Base-by-base conservation (phyloP, 2,329 filamentous ascomycete genomes). In the Pleomassaria siparia region DNA sequence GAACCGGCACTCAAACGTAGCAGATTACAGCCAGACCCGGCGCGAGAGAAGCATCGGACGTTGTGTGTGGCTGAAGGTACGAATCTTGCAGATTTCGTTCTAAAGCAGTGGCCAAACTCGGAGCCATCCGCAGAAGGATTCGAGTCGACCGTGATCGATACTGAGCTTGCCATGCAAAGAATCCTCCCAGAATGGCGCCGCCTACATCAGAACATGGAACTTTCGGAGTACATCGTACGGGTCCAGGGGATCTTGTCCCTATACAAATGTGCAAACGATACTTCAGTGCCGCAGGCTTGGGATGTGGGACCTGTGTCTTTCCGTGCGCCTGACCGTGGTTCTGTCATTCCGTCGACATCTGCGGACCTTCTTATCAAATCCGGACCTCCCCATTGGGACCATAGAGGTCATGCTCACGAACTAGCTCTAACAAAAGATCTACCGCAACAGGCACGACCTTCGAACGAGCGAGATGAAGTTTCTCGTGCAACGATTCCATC, bases 151-250 rank as follows among this genome's bases (percentile, higher is more conserved):
- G 50, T 66, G 1, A 39, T 82, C 4, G 59, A 80, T 49, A 18
- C 70, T 6, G 21, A 47, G 0, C 51, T 66, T 9, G 76, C 75
- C 1, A 40, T 79, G 3, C 49, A 69, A 1, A 53, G 55, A 0
- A 62, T 82, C 26, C 46, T 57, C 0, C 71, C 71, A 0, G 74
- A 80, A 44, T 83, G 79, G 79, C 46, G 66, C 7, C 70, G 74
- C 0, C 53, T 78, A 2, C 74, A 66, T 32, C 63, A 71, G 9
- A 82, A 82, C 40, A 48, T 67, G 5, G 64, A 75, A 21, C 68
- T 82, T 0, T 73, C 67, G 0, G 39, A 57, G 0, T 75, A 80
- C 51, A 46, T 80, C 2, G 33, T 61, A 8, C 42, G 70, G 29
- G 71, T 77, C 0, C 76, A 81, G 44, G 9, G 39, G 1, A 55